Conservation (phyloP, 31 red algal genomes). For the Odonthalia washingtoniensis region DNA sequence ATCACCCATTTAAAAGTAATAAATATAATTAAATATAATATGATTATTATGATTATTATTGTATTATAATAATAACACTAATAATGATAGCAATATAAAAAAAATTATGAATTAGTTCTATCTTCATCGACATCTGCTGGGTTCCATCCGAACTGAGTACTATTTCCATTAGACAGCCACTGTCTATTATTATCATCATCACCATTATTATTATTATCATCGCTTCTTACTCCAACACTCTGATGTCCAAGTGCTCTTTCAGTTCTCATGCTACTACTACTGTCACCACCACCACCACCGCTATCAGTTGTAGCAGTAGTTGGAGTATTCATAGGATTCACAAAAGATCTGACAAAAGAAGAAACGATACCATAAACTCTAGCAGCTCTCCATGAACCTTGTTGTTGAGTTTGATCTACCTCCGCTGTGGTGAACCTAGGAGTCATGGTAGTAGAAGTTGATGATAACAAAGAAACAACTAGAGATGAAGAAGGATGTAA, state of each 20-base stretch:
- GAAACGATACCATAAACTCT: neutral
- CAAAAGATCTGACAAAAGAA: neutral
- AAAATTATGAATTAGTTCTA: no score
- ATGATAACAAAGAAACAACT: neutral
- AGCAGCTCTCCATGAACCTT: neutral
- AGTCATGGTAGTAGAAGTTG: neutral
- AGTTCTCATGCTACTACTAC: neutral
- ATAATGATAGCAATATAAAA: no score
- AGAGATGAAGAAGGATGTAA: slow-evolving; percentile 21
- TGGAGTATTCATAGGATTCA: neutral
- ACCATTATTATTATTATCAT: neutral
- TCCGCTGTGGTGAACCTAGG: neutral
- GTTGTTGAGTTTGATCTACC: neutral
- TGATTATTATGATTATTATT: no score
- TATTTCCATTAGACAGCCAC: slow-evolving; percentile 45
- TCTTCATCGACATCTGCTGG: slow-evolving; percentile 32
- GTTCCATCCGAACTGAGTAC: slow-evolving; percentile 49
- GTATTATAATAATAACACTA: no score
- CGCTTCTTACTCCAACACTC: neutral
- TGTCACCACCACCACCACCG: neutral
- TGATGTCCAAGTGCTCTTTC: neutral
- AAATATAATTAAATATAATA: no score
- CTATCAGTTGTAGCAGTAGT: neutral
- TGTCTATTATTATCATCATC: slow-evolving; percentile 25
- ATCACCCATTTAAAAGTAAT: no score